Evolutionary conservation across 345 rosid species (phyloP).

Genomic region (Brassica incana): DNA sequence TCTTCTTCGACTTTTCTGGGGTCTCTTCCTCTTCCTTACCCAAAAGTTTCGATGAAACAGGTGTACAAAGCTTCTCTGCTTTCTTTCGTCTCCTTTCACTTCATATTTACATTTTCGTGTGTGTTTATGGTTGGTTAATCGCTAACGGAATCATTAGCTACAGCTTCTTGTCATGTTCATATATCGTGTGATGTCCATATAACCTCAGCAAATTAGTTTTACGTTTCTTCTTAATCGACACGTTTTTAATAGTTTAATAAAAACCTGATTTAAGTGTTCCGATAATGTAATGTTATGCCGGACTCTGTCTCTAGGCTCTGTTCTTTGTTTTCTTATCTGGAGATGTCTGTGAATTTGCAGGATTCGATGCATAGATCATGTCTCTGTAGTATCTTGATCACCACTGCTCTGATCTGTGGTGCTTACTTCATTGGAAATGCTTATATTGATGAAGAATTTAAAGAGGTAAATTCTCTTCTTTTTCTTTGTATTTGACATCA

Average conservation of each 20-base stretch:
- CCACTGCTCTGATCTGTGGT: slow-evolving; percentile 51
- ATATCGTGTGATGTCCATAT: neutral
- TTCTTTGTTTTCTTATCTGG: slow-evolving; percentile 1
- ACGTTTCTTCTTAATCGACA: neutral
- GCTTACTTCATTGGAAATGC: slow-evolving; percentile 62
- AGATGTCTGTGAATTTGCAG: slow-evolving; percentile 24
- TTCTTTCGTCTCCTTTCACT: neutral
- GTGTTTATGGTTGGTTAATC: neutral
- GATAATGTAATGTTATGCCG: neutral
- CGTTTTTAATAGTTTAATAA: neutral
- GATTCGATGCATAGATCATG: slow-evolving; percentile 57
- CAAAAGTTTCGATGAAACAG: slow-evolving; percentile 35
- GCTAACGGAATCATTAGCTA: neutral
- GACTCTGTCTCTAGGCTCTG: slow-evolving; percentile 10
- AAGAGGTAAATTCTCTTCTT: slow-evolving; percentile 49
- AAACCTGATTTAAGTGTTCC: neutral
- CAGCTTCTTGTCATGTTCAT: neutral
- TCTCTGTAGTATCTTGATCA: slow-evolving; percentile 51
- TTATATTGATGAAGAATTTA: slow-evolving; percentile 48
- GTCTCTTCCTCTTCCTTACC: slow-evolving; percentile 32
- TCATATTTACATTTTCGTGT: neutral
- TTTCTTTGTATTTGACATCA: neutral
- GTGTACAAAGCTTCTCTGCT: slow-evolving; percentile 8
- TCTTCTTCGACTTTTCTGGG: neutral
- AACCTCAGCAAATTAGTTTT: neutral